These are phyloP conservation scores for Talaromyces wortmannii DNA, from an alignment of 495 filamentous ascomycete genomes.

Conservation along the genomic window DNA sequence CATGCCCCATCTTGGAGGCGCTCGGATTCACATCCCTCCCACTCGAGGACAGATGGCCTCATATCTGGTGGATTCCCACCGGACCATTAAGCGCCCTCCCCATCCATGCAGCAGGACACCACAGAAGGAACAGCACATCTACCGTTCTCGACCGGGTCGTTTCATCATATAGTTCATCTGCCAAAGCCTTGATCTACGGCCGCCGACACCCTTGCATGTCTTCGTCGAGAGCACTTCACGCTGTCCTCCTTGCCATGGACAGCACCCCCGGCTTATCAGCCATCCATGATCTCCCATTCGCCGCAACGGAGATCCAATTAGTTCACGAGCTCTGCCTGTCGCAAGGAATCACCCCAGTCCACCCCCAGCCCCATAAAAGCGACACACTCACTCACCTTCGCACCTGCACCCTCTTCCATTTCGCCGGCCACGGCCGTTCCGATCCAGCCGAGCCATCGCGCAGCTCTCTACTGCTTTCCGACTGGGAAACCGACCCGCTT, in stretches of 20 bases:
- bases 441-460: constrained; percentile 15
- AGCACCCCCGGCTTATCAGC: constrained; percentile 7
- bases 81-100: constrained; percentile 8
- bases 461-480: constrained; percentile 18
- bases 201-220: not conserved
- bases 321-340: not conserved
- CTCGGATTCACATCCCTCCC: not conserved
- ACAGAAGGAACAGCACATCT: not conserved
- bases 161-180: constrained; percentile 20
- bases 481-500: constrained; percentile 11
- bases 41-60: constrained; percentile 2
- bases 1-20: constrained; percentile 4
- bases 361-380: constrained; percentile 6
- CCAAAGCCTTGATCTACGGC: constrained; percentile 12
- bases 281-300: constrained; percentile 3
- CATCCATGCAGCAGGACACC: constrained; percentile 11
- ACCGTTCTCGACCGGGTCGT: constrained; percentile 17
- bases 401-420: constrained; percentile 13
- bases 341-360: not conserved
- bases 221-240: not conserved
- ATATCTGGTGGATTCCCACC: constrained; percentile 15
- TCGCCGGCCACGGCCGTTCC: constrained; percentile 13
- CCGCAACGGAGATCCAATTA: constrained; percentile 1
- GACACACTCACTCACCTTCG: constrained; percentile 9
- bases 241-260: constrained; percentile 14